Percentiles rank a stretch among this genome's conserved stretches.
Conservation (phyloP, 2,329 filamentous ascomycete species). For the Neonectria ditissima region DNA sequence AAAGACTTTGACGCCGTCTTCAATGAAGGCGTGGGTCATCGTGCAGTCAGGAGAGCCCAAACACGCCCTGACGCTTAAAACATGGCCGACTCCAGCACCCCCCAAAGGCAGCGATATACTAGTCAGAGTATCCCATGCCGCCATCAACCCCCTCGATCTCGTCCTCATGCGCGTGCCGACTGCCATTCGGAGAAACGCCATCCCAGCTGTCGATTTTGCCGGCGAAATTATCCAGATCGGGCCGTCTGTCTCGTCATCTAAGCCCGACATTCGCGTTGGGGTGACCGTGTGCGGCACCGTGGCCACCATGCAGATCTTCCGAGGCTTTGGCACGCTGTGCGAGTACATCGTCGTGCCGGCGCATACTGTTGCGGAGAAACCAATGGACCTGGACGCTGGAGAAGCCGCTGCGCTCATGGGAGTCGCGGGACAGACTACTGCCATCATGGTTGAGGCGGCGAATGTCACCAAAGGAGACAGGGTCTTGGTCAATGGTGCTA, state of each 20-base stretch:
- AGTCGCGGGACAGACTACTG: background rate
- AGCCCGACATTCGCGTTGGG: background rate
- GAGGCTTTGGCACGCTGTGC: constrained; percentile 49
- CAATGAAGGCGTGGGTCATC: background rate
- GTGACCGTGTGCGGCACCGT: constrained; percentile 15
- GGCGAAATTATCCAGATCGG: background rate
- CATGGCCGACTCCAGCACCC: constrained; percentile 1
- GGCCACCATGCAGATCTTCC: constrained; percentile 3
- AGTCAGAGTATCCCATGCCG: constrained; percentile 4
- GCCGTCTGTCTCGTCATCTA: background rate
- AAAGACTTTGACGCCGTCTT: no score
- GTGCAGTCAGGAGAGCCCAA: background rate
- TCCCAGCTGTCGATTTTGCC: background rate
- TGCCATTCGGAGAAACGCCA: background rate
- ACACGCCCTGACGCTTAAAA: constrained; percentile 3
- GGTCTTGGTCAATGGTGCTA: background rate
- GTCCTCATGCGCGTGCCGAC: constrained; percentile 4
- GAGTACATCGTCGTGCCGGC: constrained; percentile 51
- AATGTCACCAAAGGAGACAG: constrained; percentile 14
- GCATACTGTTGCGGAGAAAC: constrained; percentile 44
- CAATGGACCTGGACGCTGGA: constrained; percentile 22
- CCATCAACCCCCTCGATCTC: constrained; percentile 16
- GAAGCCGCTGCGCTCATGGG: background rate
- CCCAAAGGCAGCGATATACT: constrained; percentile 7
- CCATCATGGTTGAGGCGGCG: background rate